Conservation (phyloP, 148 eudicot species). For the Rhododendron williamsianum region DNA sequence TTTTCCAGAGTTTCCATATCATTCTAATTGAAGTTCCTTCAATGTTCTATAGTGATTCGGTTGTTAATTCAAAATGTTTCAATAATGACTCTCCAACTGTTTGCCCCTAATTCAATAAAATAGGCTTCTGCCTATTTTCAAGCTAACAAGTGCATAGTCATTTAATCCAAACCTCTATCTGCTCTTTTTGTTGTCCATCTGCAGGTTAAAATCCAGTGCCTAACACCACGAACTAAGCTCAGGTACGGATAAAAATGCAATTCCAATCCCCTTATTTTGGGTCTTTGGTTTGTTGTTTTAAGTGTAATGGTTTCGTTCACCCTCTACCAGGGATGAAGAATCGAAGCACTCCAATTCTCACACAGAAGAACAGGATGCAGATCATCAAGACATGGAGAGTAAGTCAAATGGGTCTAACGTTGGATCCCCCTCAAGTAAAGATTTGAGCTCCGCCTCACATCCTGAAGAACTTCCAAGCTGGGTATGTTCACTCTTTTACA, state of each 20-base stretch:
- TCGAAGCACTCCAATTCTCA: constrained; percentile 24
- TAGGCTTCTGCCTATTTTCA: background rate
- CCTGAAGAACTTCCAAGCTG: constrained; percentile 33
- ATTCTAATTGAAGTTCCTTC: background rate
- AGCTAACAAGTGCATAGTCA: background rate
- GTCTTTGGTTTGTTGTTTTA: background rate
- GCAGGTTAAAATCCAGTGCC: constrained; percentile 69
- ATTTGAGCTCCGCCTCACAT: constrained; percentile 32
- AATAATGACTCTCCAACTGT: background rate
- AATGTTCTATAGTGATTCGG: background rate
- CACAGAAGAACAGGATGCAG: constrained; percentile 30
- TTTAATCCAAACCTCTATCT: background rate
- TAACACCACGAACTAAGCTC: constrained; percentile 46
- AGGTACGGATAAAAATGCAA: constrained; percentile 30
- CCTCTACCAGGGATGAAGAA: constrained; percentile 30
- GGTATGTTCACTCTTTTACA: constrained; percentile 23
- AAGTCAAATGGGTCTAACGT: constrained; percentile 45
- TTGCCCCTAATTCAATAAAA: background rate
- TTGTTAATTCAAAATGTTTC: background rate
- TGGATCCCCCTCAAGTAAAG: constrained; percentile 43
- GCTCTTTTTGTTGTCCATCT: constrained; percentile 5
- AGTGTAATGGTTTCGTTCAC: background rate
- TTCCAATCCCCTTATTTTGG: background rate
- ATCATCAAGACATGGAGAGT: constrained; percentile 38
- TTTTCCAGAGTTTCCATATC: background rate